Evolutionary conservation across 2,329 filamentous ascomycete genomes (phyloP).

Genomic region (Aspergillus sp.): DNA sequence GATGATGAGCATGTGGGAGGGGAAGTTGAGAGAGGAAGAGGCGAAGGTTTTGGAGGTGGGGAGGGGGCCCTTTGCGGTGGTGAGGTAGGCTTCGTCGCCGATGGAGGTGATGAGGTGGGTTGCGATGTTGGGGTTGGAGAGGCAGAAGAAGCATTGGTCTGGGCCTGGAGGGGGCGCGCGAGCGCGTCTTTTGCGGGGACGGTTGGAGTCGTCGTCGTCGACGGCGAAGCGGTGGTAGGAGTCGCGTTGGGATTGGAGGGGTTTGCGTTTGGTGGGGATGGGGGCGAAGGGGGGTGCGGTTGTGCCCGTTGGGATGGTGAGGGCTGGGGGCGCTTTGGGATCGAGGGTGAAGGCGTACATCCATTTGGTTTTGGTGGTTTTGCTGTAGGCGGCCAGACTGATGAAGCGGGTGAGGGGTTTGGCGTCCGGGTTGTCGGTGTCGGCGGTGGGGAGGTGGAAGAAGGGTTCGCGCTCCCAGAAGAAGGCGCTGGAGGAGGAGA

Average conservation of each 20-base stretch:
- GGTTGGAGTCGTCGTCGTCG: conserved; percentile 41
- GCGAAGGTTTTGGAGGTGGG: conserved; percentile 68
- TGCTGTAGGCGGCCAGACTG: conserved; percentile 78
- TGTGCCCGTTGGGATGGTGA: conserved; percentile 66
- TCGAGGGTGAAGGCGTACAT: conserved; percentile 68
- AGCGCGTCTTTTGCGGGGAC: conserved; percentile 43
- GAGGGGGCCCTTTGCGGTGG: conserved; percentile 87
- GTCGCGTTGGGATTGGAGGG: conserved; percentile 36
- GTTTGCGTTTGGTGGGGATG: conserved; percentile 60
- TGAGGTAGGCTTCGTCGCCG: conserved; percentile 82
- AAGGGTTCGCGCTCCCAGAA: conserved; percentile 95
- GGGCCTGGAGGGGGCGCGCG: conserved; percentile 61
- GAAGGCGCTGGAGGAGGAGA: conserved; percentile 68
- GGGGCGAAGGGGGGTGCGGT: conserved; percentile 69
- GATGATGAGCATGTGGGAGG: conserved; percentile 87
- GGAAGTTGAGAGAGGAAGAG: conserved; percentile 66
- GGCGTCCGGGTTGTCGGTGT: conserved; percentile 55
- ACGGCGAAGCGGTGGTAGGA: conserved; percentile 43
- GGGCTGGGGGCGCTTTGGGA: conserved; percentile 59
- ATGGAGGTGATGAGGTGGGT: conserved; percentile 89
- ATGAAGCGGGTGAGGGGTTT: conserved; percentile 81
- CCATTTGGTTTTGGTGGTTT: conserved; percentile 69
- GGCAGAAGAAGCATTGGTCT: conserved; percentile 89
- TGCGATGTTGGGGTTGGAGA: conserved; percentile 80
- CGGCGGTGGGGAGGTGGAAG: conserved; percentile 63